Evolutionary conservation across 148 eudicot genomes (phyloP).

Genomic region (Vaccinium myrtillus): DNA sequence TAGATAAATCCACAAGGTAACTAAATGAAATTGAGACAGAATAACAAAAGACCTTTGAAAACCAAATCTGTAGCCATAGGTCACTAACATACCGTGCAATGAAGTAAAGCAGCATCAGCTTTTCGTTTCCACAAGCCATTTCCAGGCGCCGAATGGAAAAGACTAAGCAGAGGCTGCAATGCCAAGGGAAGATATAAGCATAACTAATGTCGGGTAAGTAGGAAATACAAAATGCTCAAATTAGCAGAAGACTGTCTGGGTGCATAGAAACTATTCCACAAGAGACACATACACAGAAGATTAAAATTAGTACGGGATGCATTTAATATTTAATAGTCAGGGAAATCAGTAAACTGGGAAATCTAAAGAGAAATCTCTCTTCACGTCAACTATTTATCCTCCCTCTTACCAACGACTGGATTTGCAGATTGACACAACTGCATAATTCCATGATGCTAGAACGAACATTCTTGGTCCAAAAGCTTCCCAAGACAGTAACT

Average conservation of each 20-base stretch:
- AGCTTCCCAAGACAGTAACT: background rate
- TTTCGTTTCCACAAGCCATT: slow-evolving; percentile 87
- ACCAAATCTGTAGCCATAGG: background rate
- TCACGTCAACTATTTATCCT: slow-evolving; percentile 2
- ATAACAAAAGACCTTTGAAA: background rate
- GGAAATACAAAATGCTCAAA: slow-evolving; percentile 7
- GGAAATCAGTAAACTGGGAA: background rate
- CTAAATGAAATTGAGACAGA: background rate
- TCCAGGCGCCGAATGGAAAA: slow-evolving; percentile 82
- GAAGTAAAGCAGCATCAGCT: slow-evolving; percentile 76
- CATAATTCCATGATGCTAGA: background rate
- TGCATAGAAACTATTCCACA: slow-evolving; percentile 2
- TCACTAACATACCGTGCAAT: slow-evolving; percentile 63
- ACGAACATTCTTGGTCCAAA: background rate
- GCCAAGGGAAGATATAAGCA: background rate
- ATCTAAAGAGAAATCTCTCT: background rate
- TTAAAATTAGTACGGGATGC: background rate
- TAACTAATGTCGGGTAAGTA: background rate
- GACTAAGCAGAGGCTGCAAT: slow-evolving; percentile 74
- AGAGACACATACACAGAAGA: background rate
- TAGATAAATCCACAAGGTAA: background rate
- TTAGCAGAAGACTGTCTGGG: background rate
- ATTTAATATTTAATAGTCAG: background rate
- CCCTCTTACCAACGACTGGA: background rate
- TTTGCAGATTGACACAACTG: background rate